Conservation (phyloP, 768 basidiomycete species). For the Calocybe indica region DNA sequence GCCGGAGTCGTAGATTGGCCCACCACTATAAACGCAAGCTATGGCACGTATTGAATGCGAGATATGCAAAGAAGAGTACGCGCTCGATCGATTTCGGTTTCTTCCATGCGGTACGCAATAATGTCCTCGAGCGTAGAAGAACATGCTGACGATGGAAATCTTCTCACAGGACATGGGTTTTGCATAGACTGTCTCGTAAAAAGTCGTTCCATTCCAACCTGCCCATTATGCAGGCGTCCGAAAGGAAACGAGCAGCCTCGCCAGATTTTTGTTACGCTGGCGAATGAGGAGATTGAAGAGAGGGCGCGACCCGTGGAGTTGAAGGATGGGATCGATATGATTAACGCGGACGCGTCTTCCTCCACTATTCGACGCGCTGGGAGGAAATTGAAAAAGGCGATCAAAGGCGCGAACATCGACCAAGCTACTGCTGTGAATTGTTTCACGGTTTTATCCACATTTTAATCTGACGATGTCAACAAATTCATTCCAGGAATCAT, state of each 20-base stretch:
- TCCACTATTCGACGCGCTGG: slow-evolving; percentile 6
- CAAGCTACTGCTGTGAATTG: slow-evolving; percentile 2
- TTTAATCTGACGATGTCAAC: neutral
- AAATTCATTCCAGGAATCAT: slow-evolving; percentile 1
- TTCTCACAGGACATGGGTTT: slow-evolving; percentile 9
- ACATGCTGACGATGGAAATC: neutral
- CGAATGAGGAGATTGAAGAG: neutral
- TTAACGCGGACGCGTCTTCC: neutral
- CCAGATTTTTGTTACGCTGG: slow-evolving; percentile 9
- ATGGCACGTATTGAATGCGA: slow-evolving; percentile 3
- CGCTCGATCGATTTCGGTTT: slow-evolving; percentile 9
- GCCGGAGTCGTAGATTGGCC: neutral
- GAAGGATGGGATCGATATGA: slow-evolving; percentile 1
- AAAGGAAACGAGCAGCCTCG: slow-evolving; percentile 3
- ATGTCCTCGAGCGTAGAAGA: neutral
- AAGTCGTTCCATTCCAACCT: neutral
- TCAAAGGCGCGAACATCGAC: neutral
- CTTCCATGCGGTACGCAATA: slow-evolving; percentile 8
- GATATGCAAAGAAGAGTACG: slow-evolving; percentile 7
- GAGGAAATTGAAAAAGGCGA: slow-evolving; percentile 5
- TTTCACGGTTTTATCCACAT: too few relatives aligned
- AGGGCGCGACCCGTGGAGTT: neutral
- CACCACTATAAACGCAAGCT: neutral
- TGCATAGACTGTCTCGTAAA: slow-evolving; percentile 6
- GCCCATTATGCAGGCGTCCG: slow-evolving; percentile 5